Conservation (phyloP, 805 yeast genomes). For the Isabelozyma pseudorhagii region DNA sequence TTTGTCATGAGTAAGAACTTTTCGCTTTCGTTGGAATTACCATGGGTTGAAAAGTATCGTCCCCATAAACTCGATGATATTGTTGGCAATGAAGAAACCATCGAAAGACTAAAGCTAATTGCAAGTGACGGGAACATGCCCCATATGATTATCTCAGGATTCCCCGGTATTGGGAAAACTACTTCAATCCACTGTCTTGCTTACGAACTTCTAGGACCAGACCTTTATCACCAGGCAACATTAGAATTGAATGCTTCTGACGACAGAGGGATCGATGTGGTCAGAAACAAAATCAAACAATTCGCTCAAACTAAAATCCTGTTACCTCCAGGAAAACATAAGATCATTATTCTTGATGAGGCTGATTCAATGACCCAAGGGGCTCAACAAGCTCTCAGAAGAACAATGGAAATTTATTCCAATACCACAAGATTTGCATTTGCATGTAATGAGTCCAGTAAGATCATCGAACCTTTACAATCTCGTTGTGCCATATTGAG, state of each 20-base stretch:
- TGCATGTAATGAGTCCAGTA: slow-evolving; percentile 92
- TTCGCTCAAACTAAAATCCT: slow-evolving; percentile 93
- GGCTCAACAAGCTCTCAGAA: slow-evolving; percentile 89
- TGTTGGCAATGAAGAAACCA: slow-evolving; percentile 91
- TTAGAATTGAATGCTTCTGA: slow-evolving; percentile 94
- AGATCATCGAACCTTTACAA: slow-evolving; percentile 95
- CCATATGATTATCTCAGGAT: slow-evolving; percentile 90
- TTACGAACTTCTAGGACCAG: slow-evolving; percentile 68
- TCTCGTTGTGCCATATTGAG: slow-evolving; percentile 94
- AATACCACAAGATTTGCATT: slow-evolving; percentile 96
- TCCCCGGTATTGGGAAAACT: slow-evolving; percentile 97
- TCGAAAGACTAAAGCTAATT: slow-evolving; percentile 77
- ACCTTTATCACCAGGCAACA: slow-evolving; percentile 73
- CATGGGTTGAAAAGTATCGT: slow-evolving; percentile 90
- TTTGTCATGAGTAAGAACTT: neutral
- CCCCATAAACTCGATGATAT: slow-evolving; percentile 77
- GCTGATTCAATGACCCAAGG: slow-evolving; percentile 97
- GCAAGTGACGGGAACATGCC: slow-evolving; percentile 96
- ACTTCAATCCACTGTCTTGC: slow-evolving; percentile 92
- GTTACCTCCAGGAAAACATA: slow-evolving; percentile 86
- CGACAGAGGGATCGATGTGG: slow-evolving; percentile 96
- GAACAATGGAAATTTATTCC: slow-evolving; percentile 96
- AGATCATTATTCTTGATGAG: slow-evolving; percentile 89
- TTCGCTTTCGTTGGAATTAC: slow-evolving; percentile 28
- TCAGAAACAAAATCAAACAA: slow-evolving; percentile 87